phyloP scores from a whole-genome alignment of 352 stramenopile species.

The Halophytophthora batemanensis region DNA sequence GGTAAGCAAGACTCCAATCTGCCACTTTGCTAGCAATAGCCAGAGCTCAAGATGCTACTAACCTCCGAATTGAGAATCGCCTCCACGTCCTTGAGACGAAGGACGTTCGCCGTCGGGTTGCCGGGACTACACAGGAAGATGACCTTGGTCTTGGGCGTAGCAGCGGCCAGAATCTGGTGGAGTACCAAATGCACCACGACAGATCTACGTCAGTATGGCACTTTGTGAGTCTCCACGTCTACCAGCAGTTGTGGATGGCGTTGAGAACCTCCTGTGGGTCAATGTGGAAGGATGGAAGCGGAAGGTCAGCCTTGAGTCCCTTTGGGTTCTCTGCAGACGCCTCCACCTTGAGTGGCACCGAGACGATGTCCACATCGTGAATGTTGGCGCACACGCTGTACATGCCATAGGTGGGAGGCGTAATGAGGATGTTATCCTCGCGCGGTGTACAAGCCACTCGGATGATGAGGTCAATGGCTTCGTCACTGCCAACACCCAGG shows the following conservation, averaged over 20 bases:
- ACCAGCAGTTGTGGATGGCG: background rate
- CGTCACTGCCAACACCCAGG: conserved; percentile 97
- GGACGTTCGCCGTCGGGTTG: conserved; percentile 95
- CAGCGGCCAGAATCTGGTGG: conserved; percentile 82
- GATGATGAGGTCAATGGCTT: conserved; percentile 98
- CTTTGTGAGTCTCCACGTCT: background rate
- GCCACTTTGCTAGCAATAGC: background rate
- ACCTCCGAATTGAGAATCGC: conserved; percentile 83
- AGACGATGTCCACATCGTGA: conserved; percentile 95
- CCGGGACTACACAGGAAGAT: conserved; percentile 97
- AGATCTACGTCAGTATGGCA: no score
- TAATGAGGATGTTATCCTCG: conserved; percentile 94
- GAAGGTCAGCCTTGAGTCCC: conserved; percentile 51
- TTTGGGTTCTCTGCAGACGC: conserved; percentile 52
- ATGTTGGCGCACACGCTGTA: conserved; percentile 99
- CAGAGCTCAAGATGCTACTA: conserved; percentile 3
- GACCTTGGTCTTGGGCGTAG: conserved; percentile 92
- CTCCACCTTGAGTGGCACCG: conserved; percentile 87
- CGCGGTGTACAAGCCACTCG: conserved; percentile 95
- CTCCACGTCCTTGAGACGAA: conserved; percentile 90
- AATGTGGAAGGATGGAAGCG: conserved; percentile 80
- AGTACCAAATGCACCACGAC: no score
- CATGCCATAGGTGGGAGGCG: conserved; percentile 98
- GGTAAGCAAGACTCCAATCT: background rate
- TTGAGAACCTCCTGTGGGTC: conserved; percentile 50